Evolutionary conservation across 768 basidiomycete species (phyloP), one percentile per base, ranked within the genome.

Genomic region (Leccinum sublutescens): DNA sequence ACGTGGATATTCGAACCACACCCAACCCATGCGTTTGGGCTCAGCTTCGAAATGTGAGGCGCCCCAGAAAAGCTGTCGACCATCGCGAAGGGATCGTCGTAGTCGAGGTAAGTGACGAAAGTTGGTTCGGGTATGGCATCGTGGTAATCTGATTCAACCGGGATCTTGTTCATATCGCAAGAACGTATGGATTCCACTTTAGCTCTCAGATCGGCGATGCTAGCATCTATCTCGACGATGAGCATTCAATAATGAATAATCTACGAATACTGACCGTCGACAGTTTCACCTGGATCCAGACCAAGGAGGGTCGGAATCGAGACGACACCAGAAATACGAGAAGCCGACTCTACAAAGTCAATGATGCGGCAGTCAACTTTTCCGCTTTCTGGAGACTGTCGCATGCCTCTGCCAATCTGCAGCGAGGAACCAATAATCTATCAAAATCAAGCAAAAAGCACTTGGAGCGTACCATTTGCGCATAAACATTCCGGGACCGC

Each of bases 321-420:
- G 25, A 94, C 76, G 27, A 95, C 77, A 11, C 93, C 92, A 8
- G 81, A 70, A 3, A 93, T 82, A 9, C 88, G 82, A 38, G 77
- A 77, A 21, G 83, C 77, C 40, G 84, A 88, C 68, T 95, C 93
- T 15, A 95, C 93, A 62, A 97, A 89, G 70, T 98, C 95, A 62
- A 98, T 90, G 58, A 98, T 85, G 12, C 82, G 85, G 71, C 95
- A 98, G 68, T 96, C 85, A 49, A 70, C 64, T 73, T 98, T 98
- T 54, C 86, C 89, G 0, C 91, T 93, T 8, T 69, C 69, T 9
- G 91, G 89, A 2, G 91, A 95, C 31, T 90, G 80, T 59, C 95
- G 80, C 84, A 98, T 90, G 25, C 95, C 95, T 58, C 95, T 82
- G 4, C 95, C 95, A 59, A 98, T 92, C 93, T 95, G 52, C n/a